Evolutionary conservation across 257 asterid species (phyloP).

Genomic region (Henckelia pumila): DNA sequence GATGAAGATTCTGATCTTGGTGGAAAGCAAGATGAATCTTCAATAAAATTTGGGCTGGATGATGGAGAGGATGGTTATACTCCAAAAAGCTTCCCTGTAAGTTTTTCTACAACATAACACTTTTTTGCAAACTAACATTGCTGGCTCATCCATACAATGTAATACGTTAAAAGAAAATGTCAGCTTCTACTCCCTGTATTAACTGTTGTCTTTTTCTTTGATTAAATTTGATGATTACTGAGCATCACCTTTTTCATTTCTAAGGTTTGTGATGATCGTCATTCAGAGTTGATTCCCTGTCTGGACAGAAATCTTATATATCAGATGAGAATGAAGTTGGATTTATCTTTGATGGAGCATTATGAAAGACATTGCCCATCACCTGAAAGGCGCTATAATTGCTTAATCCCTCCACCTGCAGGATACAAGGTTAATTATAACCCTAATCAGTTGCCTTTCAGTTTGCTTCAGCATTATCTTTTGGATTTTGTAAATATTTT

Average conservation of each 20-base stretch:
- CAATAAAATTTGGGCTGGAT: slow-evolving; percentile 54
- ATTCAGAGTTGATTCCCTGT: slow-evolving; percentile 96
- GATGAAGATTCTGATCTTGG: slow-evolving; percentile 76
- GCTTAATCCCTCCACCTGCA: slow-evolving; percentile 94
- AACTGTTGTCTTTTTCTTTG: slow-evolving; percentile 2
- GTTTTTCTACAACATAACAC: slow-evolving; percentile 26
- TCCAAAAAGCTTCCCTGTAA: slow-evolving; percentile 79
- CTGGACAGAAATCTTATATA: slow-evolving; percentile 92
- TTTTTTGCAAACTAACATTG: slow-evolving; percentile 17
- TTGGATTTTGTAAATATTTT: not conserved
- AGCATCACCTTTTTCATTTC: slow-evolving; percentile 17
- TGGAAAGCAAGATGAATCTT: slow-evolving; percentile 53
- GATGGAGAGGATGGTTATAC: slow-evolving; percentile 57
- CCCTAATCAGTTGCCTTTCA: slow-evolving; percentile 13
- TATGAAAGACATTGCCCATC: slow-evolving; percentile 95
- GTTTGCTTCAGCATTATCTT: not conserved
- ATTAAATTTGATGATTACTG: slow-evolving; percentile 12
- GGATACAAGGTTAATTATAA: slow-evolving; percentile 73
- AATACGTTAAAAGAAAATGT: slow-evolving; percentile 7
- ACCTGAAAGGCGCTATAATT: slow-evolving; percentile 90
- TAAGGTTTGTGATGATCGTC: slow-evolving; percentile 98
- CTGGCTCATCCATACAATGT: slow-evolving; percentile 8
- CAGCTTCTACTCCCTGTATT: not conserved
- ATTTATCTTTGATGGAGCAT: slow-evolving; percentile 95
- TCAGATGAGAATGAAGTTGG: slow-evolving; percentile 88